Evolutionary conservation across 352 stramenopile genomes (phyloP), one percentile per base, ranked within the genome.

Genomic region (Globisporangium alternatum): DNA sequence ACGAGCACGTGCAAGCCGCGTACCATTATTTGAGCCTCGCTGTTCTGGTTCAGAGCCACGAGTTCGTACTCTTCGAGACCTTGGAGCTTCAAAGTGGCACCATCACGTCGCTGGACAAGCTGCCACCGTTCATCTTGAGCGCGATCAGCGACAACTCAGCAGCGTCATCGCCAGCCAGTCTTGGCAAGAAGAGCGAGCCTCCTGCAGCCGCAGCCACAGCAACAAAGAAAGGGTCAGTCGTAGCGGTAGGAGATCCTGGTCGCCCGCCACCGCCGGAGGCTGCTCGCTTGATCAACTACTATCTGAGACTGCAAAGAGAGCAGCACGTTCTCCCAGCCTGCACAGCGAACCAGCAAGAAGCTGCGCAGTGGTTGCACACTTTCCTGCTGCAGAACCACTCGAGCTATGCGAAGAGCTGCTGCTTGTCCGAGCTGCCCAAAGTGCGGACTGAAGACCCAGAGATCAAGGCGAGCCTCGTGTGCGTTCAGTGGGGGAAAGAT

Each of bases 21-120:
- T 90, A 89, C 49, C 83, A 92, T 65, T 92, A 87, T 65, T 63
- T 94, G 31, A 77, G 70, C 41, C 57, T 91, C 19, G 83, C 76
- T 0, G 37, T 84, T 1, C 57, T 68, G 30, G 72, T 90, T 3
- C 66, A 73, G 33, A 72, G 68, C 25, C 75, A 88, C 21, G 70
- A 86, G 22, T 64, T 39, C 0, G 60, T 70, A n/a, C 60, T 94
- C 5, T 88, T 90, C 37, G 71, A 91, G 30, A 83, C 77, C 8
- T 47, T 87, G 52, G 77, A 93, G 57, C 70, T 93, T 17, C 82
- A 93, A 45, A 70, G 60, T 15, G 79, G 76, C 1, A 65, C 69
- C 4, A 25, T 86, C 19, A 68, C 69, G 1, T 73, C 72, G 13
- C 53, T 72, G 0, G 79, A 91, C 7, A 83, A 83, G 39, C 60